These are phyloP conservation scores for Hypsizygus marmoreus DNA, from an alignment of 768 basidiomycete species.

Conservation along the genomic window DNA sequence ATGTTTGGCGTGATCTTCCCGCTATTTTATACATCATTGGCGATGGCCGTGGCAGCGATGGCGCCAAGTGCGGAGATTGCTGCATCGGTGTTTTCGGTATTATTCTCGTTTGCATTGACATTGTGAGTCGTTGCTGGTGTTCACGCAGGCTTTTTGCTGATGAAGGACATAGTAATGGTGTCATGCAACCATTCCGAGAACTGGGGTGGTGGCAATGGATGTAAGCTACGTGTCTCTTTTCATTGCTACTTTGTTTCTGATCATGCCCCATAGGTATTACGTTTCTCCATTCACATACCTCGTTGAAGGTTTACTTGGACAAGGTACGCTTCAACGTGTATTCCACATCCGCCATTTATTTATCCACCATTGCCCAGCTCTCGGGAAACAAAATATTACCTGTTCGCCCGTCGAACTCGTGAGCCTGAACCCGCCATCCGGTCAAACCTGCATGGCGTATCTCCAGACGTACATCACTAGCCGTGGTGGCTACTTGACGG, in stretches of 20 bases:
- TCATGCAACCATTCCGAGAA: slow-evolving; percentile 61
- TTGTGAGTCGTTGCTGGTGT: slow-evolving; percentile 44
- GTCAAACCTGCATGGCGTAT: slow-evolving; percentile 57
- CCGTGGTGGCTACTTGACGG: slow-evolving; percentile 61
- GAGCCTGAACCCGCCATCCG: slow-evolving; percentile 57
- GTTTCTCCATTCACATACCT: slow-evolving; percentile 55
- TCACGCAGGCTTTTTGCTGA: slow-evolving; percentile 9
- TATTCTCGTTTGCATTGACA: slow-evolving; percentile 64
- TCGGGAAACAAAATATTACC: slow-evolving; percentile 48
- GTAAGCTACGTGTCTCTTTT: slow-evolving; percentile 35
- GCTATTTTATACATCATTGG: slow-evolving; percentile 65
- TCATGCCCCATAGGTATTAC: slow-evolving; percentile 26
- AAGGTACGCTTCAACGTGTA: slow-evolving; percentile 36
- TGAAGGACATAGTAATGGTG: slow-evolving; percentile 49
- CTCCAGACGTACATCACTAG: slow-evolving; percentile 49
- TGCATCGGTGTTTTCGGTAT: slow-evolving; percentile 54
- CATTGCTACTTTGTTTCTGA: not conserved
- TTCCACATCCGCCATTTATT: slow-evolving; percentile 29
- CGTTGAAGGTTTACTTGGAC: slow-evolving; percentile 52
- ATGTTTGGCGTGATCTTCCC: slow-evolving; percentile 59
- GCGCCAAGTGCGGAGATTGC: slow-evolving; percentile 61
- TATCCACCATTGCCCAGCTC: slow-evolving; percentile 40
- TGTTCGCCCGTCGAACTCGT: slow-evolving; percentile 70
- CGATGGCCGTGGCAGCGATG: slow-evolving; percentile 62
- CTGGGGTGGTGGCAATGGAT: slow-evolving; percentile 78